A percentile compares a stretch with the other conserved stretches of the same genome.
These are phyloP conservation scores for Microstegium vimineum DNA, from an alignment of 176 grass and related monocot genomes.

Conservation along the genomic window DNA sequence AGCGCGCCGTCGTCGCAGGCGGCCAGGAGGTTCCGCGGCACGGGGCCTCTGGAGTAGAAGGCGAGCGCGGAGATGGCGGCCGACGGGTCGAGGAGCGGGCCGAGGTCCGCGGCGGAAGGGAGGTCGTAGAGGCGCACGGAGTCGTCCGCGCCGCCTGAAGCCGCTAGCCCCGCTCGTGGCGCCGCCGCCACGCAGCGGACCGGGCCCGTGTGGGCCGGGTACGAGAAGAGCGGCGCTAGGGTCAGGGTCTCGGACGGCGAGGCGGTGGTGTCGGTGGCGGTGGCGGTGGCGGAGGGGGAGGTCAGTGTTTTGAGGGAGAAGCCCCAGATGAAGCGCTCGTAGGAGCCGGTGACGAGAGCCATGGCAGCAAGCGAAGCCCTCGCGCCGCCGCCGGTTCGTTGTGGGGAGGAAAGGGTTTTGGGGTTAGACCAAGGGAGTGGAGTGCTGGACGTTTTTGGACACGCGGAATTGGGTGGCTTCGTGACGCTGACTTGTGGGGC, in stretches of 20 bases:
- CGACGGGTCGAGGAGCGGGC: slow-evolving; percentile 67
- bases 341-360: slow-evolving; percentile 85
- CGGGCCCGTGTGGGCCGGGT: slow-evolving; percentile 67
- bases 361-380: slow-evolving; percentile 7
- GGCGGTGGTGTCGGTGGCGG: too few relatives aligned
- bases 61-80: slow-evolving; percentile 74
- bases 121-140: slow-evolving; percentile 87
- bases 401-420: not conserved
- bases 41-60: slow-evolving; percentile 61
- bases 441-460: not conserved
- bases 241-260: slow-evolving; percentile 4
- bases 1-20: slow-evolving; percentile 78
- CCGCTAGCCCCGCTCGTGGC: slow-evolving; percentile 31
- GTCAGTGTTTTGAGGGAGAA: slow-evolving; percentile 69
- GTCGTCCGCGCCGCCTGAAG: slow-evolving; percentile 70
- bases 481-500: not conserved
- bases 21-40: slow-evolving; percentile 84
- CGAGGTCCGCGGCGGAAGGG: slow-evolving; percentile 54
- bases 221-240: slow-evolving; percentile 70
- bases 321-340: slow-evolving; percentile 98
- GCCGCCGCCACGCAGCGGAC: slow-evolving; percentile 68
- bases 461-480: not conserved
- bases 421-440: not conserved
- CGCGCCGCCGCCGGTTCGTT: not conserved
- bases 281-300: not conserved